Percentiles rank a stretch among this genome's conserved stretches.
phyloP scores from a whole-genome alignment of 805 yeast species.

The Priceomyces fermenticarens region DNA sequence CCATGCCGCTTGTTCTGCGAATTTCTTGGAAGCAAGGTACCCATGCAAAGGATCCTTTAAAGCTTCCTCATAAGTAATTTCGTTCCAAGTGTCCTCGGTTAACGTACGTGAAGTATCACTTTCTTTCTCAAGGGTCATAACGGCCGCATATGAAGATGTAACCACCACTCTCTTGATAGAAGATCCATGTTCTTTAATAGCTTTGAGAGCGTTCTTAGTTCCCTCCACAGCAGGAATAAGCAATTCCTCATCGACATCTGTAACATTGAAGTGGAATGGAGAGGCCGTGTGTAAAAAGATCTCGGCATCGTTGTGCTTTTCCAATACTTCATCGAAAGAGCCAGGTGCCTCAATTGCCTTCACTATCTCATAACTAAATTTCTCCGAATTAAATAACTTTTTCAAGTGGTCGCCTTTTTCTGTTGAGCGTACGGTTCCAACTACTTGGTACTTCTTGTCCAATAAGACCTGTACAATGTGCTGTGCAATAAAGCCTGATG shows the following conservation, averaged over 20 bases:
- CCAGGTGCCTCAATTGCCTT: slow-evolving; percentile 42
- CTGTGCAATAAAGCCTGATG: slow-evolving; percentile 56
- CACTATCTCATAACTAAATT: slow-evolving; percentile 44
- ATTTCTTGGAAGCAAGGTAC: slow-evolving; percentile 54
- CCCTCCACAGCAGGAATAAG: slow-evolving; percentile 57
- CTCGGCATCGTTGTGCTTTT: slow-evolving; percentile 47
- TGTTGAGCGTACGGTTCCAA: slow-evolving; percentile 50
- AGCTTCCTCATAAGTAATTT: slow-evolving; percentile 46
- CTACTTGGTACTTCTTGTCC: slow-evolving; percentile 39
- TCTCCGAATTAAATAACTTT: slow-evolving; percentile 24
- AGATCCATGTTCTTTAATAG: slow-evolving; percentile 42
- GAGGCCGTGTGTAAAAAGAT: slow-evolving; percentile 62
- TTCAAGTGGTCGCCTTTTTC: slow-evolving; percentile 40
- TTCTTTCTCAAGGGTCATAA: slow-evolving; percentile 29
- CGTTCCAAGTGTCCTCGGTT: slow-evolving; percentile 53
- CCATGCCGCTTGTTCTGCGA: slow-evolving; percentile 65
- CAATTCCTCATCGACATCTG: slow-evolving; percentile 47
- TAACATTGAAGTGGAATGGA: slow-evolving; percentile 47
- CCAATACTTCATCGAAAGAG: slow-evolving; percentile 45
- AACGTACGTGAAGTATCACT: slow-evolving; percentile 23
- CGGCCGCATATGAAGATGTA: slow-evolving; percentile 55
- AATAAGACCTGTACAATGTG: slow-evolving; percentile 44
- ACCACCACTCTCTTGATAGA: slow-evolving; percentile 42
- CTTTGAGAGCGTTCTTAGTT: slow-evolving; percentile 48
- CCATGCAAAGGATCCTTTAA: slow-evolving; percentile 4